Evolutionary conservation across 768 basidiomycete genomes (phyloP).

Genomic region (Panaeolus cyanescens): DNA sequence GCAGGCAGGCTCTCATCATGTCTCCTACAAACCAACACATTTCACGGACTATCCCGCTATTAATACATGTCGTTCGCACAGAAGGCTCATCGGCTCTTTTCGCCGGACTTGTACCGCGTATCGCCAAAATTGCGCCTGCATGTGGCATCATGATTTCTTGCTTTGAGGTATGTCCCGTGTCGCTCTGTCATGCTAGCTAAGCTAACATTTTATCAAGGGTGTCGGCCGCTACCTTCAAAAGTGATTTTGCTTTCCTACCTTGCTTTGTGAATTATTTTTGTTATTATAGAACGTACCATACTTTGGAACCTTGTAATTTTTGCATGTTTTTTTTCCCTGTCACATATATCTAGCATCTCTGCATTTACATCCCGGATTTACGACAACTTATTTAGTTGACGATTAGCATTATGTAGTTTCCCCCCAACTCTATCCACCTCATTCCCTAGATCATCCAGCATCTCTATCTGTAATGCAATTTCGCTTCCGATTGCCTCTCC

Average conservation of each 20-base stretch:
- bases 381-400: conserved; percentile 79
- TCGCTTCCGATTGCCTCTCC: conserved; percentile 87
- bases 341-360: background rate
- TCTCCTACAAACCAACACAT: conserved; percentile 41
- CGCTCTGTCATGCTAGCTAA: background rate
- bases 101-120: conserved; percentile 83
- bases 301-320: background rate
- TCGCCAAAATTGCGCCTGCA: conserved; percentile 95
- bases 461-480: conserved; percentile 80
- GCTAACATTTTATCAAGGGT: background rate
- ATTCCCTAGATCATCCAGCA: conserved; percentile 76
- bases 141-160: conserved; percentile 99
- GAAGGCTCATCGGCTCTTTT: conserved; percentile 83
- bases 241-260: conserved; percentile 13
- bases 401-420: conserved; percentile 80
- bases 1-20: conserved; percentile 85
- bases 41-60: conserved; percentile 61
- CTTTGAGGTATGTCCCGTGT: conserved; percentile 68
- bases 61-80: conserved; percentile 68
- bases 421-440: conserved; percentile 79
- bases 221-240: conserved; percentile 1
- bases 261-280: background rate
- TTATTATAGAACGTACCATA: background rate
- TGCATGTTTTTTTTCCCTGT: background rate
- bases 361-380: conserved; percentile 26